Conservation (phyloP, 805 yeast genomes). For the Yarrowia osloensis region DNA sequence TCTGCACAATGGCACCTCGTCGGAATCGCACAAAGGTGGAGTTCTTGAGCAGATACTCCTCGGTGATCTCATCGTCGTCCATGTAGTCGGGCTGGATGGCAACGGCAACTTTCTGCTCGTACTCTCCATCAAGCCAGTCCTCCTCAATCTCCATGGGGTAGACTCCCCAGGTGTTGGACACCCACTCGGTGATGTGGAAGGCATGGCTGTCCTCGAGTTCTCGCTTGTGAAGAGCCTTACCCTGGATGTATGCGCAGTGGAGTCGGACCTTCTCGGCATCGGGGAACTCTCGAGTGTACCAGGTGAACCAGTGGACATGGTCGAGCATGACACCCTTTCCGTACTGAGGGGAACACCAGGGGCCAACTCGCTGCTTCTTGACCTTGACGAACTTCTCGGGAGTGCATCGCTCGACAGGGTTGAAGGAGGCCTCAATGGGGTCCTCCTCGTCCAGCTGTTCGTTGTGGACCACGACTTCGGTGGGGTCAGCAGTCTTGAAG, state of each 20-base stretch:
- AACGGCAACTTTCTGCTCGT: constrained; percentile 58
- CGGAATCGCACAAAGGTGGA: constrained; percentile 51
- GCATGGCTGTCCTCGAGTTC: constrained; percentile 43
- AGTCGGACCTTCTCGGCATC: constrained; percentile 60
- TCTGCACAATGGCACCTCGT: constrained; percentile 45
- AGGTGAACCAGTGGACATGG: constrained; percentile 70
- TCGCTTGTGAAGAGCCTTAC: constrained; percentile 57
- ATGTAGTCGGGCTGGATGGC: constrained; percentile 73
- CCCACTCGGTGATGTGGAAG: constrained; percentile 74
- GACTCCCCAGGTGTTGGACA: constrained; percentile 61
- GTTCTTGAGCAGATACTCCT: constrained; percentile 46
- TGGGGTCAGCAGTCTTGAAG: constrained; percentile 20
- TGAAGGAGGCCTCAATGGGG: constrained; percentile 62
- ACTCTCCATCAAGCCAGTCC: constrained; percentile 63
- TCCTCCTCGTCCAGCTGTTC: constrained; percentile 65
- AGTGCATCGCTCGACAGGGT: constrained; percentile 82
- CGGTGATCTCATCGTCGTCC: constrained; percentile 64
- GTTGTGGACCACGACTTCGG: constrained; percentile 46
- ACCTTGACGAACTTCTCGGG: constrained; percentile 77
- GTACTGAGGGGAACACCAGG: constrained; percentile 84
- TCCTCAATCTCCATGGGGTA: constrained; percentile 61
- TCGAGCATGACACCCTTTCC: constrained; percentile 58
- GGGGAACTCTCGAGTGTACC: constrained; percentile 71
- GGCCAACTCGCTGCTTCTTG: constrained; percentile 58
- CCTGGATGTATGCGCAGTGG: constrained; percentile 67